phyloP scores from a whole-genome alignment of 2,329 filamentous ascomycete species.

The Cytospora mali region DNA sequence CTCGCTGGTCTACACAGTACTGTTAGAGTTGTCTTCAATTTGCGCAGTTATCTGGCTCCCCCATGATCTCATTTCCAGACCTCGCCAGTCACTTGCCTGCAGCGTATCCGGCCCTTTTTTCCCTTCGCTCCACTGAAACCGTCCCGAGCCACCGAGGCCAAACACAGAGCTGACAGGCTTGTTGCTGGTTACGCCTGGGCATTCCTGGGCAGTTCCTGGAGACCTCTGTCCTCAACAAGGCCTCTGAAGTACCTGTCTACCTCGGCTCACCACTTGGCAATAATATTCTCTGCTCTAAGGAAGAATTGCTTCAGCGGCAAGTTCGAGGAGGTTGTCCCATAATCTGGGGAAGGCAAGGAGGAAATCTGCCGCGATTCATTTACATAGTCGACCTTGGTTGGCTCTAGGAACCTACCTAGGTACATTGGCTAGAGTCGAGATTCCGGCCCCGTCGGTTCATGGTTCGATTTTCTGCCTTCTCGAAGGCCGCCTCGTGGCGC shows the following conservation, averaged over 20 bases:
- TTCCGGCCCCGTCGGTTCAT: slow-evolving; percentile 13
- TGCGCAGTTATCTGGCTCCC: slow-evolving; percentile 16
- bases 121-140: slow-evolving; percentile 24
- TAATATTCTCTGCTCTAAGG: not conserved
- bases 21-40: too few species aligned
- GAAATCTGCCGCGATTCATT: not conserved
- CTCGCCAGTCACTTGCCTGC: too few species aligned
- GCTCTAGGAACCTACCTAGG: too few species aligned
- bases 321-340: not conserved
- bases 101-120: slow-evolving; percentile 29
- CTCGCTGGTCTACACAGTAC: slow-evolving; percentile 17
- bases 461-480: slow-evolving; percentile 41
- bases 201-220: slow-evolving; percentile 2
- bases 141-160: slow-evolving; percentile 25
- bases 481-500: slow-evolving; percentile 39
- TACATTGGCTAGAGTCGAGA: too few species aligned
- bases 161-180: slow-evolving; percentile 25
- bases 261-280: slow-evolving; percentile 2
- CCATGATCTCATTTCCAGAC: slow-evolving; percentile 27
- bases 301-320: not conserved
- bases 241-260: slow-evolving; percentile 14
- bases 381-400: not conserved
- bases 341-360: not conserved
- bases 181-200: slow-evolving; percentile 21
- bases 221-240: slow-evolving; percentile 2